These are phyloP conservation scores for Venturia pyrina DNA, from an alignment of 2,329 filamentous ascomycete genomes.

Conservation along the genomic window DNA sequence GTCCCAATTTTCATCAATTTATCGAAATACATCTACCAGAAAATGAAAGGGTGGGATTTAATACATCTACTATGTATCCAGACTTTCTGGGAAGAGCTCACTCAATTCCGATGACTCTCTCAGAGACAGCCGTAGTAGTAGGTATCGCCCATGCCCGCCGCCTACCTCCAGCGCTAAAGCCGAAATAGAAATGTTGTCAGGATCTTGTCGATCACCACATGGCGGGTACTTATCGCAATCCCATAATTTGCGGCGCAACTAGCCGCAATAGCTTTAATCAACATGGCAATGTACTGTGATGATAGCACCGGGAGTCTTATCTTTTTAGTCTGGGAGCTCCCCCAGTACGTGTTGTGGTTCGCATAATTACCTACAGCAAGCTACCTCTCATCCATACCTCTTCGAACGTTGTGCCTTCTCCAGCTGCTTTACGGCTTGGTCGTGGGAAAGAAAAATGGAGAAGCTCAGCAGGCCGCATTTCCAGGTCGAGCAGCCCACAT, in stretches of 20 bases:
- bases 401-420: background rate
- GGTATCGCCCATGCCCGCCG: too few relatives aligned
- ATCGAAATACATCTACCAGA: too few relatives aligned
- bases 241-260: background rate
- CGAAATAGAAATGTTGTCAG: background rate
- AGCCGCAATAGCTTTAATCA: background rate
- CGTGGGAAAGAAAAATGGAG: conserved; percentile 7
- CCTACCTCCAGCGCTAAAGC: too few relatives aligned
- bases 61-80: too few relatives aligned
- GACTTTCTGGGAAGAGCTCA: too few relatives aligned
- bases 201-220: background rate
- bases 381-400: background rate
- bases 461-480: conserved; percentile 30
- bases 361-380: background rate
- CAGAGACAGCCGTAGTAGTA: too few relatives aligned
- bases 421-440: background rate
- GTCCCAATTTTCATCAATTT: too few relatives aligned
- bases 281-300: background rate
- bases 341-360: background rate
- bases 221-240: background rate
- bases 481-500: conserved; percentile 35
- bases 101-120: too few relatives aligned
- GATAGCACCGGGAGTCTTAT: background rate
- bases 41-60: too few relatives aligned
- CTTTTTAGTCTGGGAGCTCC: background rate